These are phyloP conservation scores for Poa pratensis DNA, from an alignment of 176 grass and related monocot species.

Conservation along the genomic window DNA sequence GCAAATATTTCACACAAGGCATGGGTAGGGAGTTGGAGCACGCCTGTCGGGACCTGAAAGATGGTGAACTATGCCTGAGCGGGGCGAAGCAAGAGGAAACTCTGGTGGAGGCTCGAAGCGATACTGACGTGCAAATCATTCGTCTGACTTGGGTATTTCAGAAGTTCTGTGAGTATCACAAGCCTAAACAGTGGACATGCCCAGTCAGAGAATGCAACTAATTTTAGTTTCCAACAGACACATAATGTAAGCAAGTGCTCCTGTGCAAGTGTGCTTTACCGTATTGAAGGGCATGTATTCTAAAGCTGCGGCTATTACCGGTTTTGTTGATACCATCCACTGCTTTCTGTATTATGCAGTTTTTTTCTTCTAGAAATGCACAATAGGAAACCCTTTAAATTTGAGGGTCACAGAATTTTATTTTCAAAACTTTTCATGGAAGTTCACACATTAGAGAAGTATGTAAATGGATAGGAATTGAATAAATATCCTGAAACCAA, in stretches of 20 bases:
- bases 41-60: slow-evolving; percentile 82
- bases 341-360: slow-evolving; percentile 2
- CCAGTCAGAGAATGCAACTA: background rate
- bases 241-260: background rate
- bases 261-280: background rate
- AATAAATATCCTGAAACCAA: too few relatives aligned
- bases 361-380: slow-evolving; percentile 31
- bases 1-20: too few relatives aligned
- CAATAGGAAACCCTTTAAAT: background rate
- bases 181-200: background rate
- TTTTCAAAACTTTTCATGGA: too few relatives aligned
- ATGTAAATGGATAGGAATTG: too few relatives aligned
- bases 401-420: too few relatives aligned
- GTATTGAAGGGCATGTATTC: background rate
- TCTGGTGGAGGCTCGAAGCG: slow-evolving; percentile 83
- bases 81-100: slow-evolving; percentile 76
- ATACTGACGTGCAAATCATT: slow-evolving; percentile 86
- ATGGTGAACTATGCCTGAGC: slow-evolving; percentile 69
- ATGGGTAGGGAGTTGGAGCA: slow-evolving; percentile 56
- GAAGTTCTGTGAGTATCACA: background rate
- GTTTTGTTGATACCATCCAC: background rate
- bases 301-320: slow-evolving; percentile 1
- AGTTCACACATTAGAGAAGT: too few relatives aligned
- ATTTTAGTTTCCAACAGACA: slow-evolving; percentile 1
- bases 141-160: slow-evolving; percentile 69